Evolutionary conservation across 2,329 filamentous ascomycete species (phyloP), one percentile per base, ranked within the genome.

Genomic region (Pseudogymnoascus sp.): DNA sequence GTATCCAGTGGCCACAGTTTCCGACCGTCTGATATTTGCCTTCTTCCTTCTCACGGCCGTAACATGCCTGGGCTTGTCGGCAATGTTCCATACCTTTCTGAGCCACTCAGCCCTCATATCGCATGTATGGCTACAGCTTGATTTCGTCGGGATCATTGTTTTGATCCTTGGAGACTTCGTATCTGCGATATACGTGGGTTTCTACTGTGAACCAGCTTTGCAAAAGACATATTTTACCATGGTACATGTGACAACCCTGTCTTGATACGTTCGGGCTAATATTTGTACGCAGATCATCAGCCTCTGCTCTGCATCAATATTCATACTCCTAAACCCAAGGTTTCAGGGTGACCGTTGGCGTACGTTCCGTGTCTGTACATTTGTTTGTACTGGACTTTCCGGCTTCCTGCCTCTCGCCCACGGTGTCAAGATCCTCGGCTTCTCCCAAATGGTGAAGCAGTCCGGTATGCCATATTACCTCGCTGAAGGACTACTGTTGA

Each of bases 31-130:
- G n/a, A 73, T 79, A 41, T 75, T 81, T 64, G 69, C 72, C 28
- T 69, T 77, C 54, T 79, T 77, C 66, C 69, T 80, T 19, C 67
- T 74, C 14, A 73, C 76, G 2, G 74, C 73, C 4, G 66, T 71
- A 4, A 61, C 73, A 2, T 80, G 78, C 65, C 73, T 79, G 23
- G 69, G 71, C 14, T 64, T 76, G 13, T 78, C 76, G 3, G 70
- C 77, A 11, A 63, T 71, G 1, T 79, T 78, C 63, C 77, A 79
- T 65, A 75, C 75, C 4, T 66, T 79, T 48, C 68, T 77, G 63
- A 76, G 74, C 67, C 77, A 79, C 67, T 79, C 77, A 14, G 61
- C 71, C 41, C 62, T 68, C 14, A 67, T 73, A 16, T 72, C 73
- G 19, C 68, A 72, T n/a, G 66, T 75, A 6, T 79, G 77, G 75